Base-by-base conservation (phyloP, 345 rosid species). In the Eucalyptus caleyi region DNA sequence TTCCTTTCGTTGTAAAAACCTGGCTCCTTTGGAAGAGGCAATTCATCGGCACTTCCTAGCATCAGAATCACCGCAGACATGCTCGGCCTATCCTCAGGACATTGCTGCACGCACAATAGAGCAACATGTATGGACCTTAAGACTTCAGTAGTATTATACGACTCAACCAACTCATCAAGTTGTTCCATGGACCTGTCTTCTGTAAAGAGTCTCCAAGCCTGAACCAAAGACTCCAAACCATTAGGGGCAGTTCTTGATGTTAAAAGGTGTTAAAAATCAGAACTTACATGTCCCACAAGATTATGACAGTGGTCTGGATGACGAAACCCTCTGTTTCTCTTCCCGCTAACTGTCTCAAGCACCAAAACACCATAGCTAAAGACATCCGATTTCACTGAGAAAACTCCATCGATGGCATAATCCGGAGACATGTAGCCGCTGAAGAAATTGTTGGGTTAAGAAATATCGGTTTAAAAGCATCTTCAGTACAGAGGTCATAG, bases 41-140 rank as follows among this genome's bases (percentile, higher is more conserved):
- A 67, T 27, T 59, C 21, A 72, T 12, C 60, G 32, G 92, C 93
- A n/a, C 94, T 90, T 6, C 92, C 90, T 86, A 94, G 87, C 95
- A 93, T 93, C 77, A 93, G 88, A 47, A 91, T 90, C 86, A 94
- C 92, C 4, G 89, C 53, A 44, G 93, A 50, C 93, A 94, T 92
- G 87, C 54, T 91, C 49, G 96, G 95, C 90, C 95, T 91, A 82
- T 93, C 94, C 45, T 91, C 92, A 1, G 92, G 95, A 87, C 51
- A 49, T 4, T 90, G 93, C 45, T 94, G 95, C 50, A 94, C 93
- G 44, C 96, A 92, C 21, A 93, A 65, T 16, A 94, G 91, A 44
- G 93, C 87, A 15, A 94, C 88, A 49, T 92, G 96, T 65, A 93
- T 91, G 88, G 92, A 93, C 5, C 94, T 26, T 32, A 69, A 4